A percentile compares a stretch with the other conserved stretches of the same genome.
Conservation (phyloP, 2,329 filamentous ascomycete species). For the Elsinoe ampelina region DNA sequence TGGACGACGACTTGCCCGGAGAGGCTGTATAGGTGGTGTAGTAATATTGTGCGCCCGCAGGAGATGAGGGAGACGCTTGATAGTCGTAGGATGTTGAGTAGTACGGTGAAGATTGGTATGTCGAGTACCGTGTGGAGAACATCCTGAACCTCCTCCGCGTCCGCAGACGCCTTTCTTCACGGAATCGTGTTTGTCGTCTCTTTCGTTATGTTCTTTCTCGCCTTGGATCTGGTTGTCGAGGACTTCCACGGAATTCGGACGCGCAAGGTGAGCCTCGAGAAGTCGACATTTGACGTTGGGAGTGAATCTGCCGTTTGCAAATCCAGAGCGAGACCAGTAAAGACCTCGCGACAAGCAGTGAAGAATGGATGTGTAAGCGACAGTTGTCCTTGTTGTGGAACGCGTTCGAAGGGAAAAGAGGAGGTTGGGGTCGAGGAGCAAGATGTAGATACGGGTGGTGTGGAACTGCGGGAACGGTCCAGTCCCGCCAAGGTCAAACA, state of each 20-base stretch:
- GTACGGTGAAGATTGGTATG: slow-evolving; percentile 30
- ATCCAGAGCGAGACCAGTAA: slow-evolving; percentile 11
- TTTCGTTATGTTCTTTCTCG: slow-evolving; percentile 3
- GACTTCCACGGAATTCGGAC: slow-evolving; percentile 3
- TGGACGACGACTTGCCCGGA: slow-evolving; percentile 39
- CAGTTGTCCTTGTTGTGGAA: slow-evolving; percentile 9
- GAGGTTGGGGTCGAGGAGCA: slow-evolving; percentile 2
- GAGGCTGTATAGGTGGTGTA: slow-evolving; percentile 41
- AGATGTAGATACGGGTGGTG: not conserved
- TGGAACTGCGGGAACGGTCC: slow-evolving; percentile 7
- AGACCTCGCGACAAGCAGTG: slow-evolving; percentile 8
- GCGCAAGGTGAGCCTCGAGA: slow-evolving; percentile 5
- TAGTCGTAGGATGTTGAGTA: slow-evolving; percentile 43
- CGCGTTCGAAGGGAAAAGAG: slow-evolving; percentile 13
- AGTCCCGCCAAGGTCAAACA: slow-evolving; percentile 9
- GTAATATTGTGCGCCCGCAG: slow-evolving; percentile 38
- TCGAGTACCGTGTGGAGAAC: slow-evolving; percentile 12
- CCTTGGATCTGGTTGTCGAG: slow-evolving; percentile 13
- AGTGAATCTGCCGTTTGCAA: slow-evolving; percentile 8
- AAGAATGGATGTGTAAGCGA: not conserved
- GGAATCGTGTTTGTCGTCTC: not conserved
- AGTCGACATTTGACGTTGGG: slow-evolving; percentile 10
- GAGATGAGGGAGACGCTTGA: slow-evolving; percentile 42
- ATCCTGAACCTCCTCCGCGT: slow-evolving; percentile 10
- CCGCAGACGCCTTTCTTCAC: slow-evolving; percentile 6